Evolutionary conservation across 306 rosid species (phyloP).

Genomic region (Trifolium repens): DNA sequence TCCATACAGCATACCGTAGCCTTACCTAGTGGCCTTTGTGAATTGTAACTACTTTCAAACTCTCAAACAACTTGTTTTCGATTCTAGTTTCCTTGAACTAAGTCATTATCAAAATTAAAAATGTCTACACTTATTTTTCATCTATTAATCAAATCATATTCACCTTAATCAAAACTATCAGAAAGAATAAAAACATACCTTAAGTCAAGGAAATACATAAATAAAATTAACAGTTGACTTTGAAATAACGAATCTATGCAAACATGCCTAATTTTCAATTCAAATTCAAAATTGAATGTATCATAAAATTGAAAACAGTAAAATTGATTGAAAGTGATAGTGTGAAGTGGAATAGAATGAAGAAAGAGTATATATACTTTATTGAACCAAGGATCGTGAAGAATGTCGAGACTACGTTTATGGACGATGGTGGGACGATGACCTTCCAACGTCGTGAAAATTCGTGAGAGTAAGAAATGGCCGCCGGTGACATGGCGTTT

Average conservation of each 20-base stretch:
- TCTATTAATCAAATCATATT: no score
- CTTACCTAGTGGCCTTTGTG: no score
- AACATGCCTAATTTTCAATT: neutral
- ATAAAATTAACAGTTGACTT: no score
- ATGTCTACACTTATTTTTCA: neutral
- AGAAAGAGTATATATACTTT: conserved; percentile 51
- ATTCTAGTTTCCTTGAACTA: neutral
- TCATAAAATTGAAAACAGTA: neutral
- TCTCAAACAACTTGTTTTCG: neutral
- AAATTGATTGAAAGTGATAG: neutral
- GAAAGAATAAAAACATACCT: no score
- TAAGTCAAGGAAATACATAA: no score
- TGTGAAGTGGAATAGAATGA: neutral
- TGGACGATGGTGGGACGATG: conserved; percentile 84
- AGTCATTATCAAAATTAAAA: neutral
- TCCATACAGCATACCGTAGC: no score
- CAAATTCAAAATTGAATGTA: neutral
- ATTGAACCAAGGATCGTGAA: conserved; percentile 98
- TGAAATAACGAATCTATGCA: no score
- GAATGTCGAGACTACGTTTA: conserved; percentile 96
- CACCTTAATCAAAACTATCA: no score
- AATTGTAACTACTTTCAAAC: no score
- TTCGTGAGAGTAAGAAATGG: conserved; percentile 49
- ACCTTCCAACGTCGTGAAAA: conserved; percentile 79
- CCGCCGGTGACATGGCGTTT: conserved; percentile 42